Evolutionary conservation across 2,329 filamentous ascomycete species (phyloP), one percentile per base, ranked within the genome.

Genomic region (Phialophora macrospora): DNA sequence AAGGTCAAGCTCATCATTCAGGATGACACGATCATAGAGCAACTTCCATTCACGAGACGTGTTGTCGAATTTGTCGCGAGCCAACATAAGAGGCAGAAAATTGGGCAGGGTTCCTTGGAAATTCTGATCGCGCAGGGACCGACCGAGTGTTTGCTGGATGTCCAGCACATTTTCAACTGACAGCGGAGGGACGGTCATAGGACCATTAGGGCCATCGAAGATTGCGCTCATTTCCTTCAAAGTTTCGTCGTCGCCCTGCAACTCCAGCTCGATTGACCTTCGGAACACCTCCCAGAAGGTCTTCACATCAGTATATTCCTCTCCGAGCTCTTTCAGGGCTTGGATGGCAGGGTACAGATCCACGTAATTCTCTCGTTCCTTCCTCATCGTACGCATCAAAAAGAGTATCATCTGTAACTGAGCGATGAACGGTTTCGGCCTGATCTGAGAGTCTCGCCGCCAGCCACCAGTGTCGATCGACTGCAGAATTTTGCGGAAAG

Each of bases 401-500:
- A 82, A 85, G 2, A 86, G 71, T 5, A 86, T 77, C 68, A 80
- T 80, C 68, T 85, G 83, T 2, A 87, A 71, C 12, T 82, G 82
- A 65, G 78, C 76, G 26, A 83, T 79, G 8, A 87, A 71, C 4
- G 83, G 83, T 72, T 80, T 83, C 0, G 84, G 84, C 55, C 78
- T 80, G 48, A 75, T 70, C 26, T 81, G 78, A 12, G 80, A 79
- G 41, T 83, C 79, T 4, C 73, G 75, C 26, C 80, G 75, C 60
- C 82, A 80, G 64, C 82, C 78, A n/a, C 82, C 76, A 3, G 81
- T 75, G 66, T 81, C 74, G 46, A 82, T 76, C 6, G 75, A 76
- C 71, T 87, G 85, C 32, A 88, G 77, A 28, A 87, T 77, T 48
- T 83, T 77, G 66, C 85, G 81, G 72, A 89, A 84, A 0, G 86